phyloP scores from a whole-genome alignment of 164 flowering plant species.

The Warburgia ugandensis region DNA sequence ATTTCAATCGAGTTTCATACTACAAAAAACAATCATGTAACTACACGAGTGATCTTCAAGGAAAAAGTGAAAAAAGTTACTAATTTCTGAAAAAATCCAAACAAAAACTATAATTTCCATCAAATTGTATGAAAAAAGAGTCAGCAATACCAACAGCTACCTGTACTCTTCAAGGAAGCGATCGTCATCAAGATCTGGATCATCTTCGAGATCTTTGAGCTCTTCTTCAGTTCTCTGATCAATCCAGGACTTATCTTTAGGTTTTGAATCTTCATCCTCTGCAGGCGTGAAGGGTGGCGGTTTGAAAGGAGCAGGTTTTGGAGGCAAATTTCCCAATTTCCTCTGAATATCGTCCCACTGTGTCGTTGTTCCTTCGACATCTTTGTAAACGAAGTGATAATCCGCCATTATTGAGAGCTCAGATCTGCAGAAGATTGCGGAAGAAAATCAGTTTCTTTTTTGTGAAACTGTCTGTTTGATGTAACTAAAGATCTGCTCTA shows the following conservation, averaged over 20 bases:
- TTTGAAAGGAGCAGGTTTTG: slow-evolving; percentile 79
- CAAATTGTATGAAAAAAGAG: background rate
- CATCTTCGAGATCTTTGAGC: slow-evolving; percentile 87
- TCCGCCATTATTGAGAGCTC: no score
- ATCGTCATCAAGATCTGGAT: slow-evolving; percentile 72
- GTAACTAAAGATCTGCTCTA: no score
- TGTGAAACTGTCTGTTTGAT: no score
- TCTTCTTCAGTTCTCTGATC: slow-evolving; percentile 69
- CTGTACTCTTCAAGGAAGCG: slow-evolving; percentile 96
- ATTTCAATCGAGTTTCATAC: no score
- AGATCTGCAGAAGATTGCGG: no score
- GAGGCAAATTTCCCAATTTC: slow-evolving; percentile 76
- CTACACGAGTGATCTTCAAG: no score
- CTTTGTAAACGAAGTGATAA: slow-evolving; percentile 90
- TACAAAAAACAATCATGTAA: no score
- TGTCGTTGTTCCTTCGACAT: slow-evolving; percentile 81
- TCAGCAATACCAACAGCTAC: slow-evolving; percentile 17
- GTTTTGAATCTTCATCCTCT: slow-evolving; percentile 42
- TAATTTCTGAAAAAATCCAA: background rate
- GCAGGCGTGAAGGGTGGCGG: slow-evolving; percentile 73
- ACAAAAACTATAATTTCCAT: background rate
- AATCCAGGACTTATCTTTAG: slow-evolving; percentile 70
- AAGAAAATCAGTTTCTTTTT: no score
- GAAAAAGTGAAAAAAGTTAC: background rate
- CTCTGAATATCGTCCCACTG: slow-evolving; percentile 93